A percentile compares a stretch with the other conserved stretches of the same genome.
phyloP scores from a whole-genome alignment of 2,329 filamentous ascomycete species.

The Cryphonectria radicalis region DNA sequence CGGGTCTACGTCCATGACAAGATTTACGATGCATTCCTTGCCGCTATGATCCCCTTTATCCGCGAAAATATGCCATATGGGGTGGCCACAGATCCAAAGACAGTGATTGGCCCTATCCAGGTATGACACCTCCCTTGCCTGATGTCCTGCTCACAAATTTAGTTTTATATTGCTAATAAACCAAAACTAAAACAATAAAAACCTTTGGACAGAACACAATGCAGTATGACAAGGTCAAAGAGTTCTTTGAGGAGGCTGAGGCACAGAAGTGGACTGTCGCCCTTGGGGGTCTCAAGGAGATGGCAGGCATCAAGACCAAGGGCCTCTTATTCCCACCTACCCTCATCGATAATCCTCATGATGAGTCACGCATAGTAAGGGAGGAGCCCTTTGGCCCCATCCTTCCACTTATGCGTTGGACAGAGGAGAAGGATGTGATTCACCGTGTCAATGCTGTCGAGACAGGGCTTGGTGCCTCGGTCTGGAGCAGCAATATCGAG shows the following conservation, averaged over 20 bases:
- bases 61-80: conserved; percentile 45
- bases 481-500: conserved; percentile 53
- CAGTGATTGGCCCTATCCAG: conserved; percentile 54
- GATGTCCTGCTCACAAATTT: too few species aligned
- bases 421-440: conserved; percentile 50
- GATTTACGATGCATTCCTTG: conserved; percentile 52
- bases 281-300: conserved; percentile 44
- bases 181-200: background rate
- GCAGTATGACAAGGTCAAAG: conserved; percentile 60
- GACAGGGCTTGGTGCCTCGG: conserved; percentile 56
- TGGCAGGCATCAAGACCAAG: conserved; percentile 35
- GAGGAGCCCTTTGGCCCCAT: conserved; percentile 57
- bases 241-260: conserved; percentile 53
- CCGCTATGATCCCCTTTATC: conserved; percentile 50
- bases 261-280: conserved; percentile 52
- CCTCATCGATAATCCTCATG: conserved; percentile 63
- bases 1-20: conserved; percentile 55
- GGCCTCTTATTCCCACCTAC: conserved; percentile 62
- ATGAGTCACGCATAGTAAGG: conserved; percentile 57
- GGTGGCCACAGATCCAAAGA: conserved; percentile 46
- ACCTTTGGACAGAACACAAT: conserved; percentile 51
- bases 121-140: background rate
- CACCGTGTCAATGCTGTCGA: conserved; percentile 51
- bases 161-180: background rate
- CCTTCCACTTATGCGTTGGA: conserved; percentile 49